Evolutionary conservation across 768 basidiomycete species (phyloP).

Genomic region (Daedaleopsis sinensis): DNA sequence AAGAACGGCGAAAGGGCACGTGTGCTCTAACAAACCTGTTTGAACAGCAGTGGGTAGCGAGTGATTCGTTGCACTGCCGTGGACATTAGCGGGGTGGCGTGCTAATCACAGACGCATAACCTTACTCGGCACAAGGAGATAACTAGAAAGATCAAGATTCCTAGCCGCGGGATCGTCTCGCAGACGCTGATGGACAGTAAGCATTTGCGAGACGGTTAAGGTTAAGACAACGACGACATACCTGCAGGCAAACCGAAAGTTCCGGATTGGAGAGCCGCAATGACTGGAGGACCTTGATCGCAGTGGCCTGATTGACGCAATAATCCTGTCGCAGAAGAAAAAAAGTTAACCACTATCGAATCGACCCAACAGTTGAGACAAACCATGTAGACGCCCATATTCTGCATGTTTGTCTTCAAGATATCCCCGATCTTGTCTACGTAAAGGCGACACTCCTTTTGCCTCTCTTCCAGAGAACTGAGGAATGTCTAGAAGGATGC

Average conservation of each 20-base stretch:
- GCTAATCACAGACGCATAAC: constrained; percentile 5
- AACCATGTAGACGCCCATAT: constrained; percentile 83
- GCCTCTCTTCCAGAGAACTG: constrained; percentile 88
- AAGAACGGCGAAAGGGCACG: background rate
- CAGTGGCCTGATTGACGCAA: constrained; percentile 85
- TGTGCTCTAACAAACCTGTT: constrained; percentile 50
- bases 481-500: constrained; percentile 64
- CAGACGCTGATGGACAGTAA: constrained; percentile 50
- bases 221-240: constrained; percentile 34
- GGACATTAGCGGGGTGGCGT: too few relatives aligned
- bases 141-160: constrained; percentile 88
- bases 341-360: background rate
- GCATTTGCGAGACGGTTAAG: background rate
- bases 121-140: constrained; percentile 89
- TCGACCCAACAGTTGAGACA: constrained; percentile 20
- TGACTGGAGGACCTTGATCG: constrained; percentile 76
- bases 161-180: constrained; percentile 78
- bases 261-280: constrained; percentile 68
- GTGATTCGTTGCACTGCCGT: constrained; percentile 90
- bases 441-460: constrained; percentile 90
- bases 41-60: constrained; percentile 88
- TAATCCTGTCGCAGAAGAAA: constrained; percentile 58
- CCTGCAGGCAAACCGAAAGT: constrained; percentile 69
- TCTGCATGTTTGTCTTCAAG: constrained; percentile 69
- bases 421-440: constrained; percentile 89